Evolutionary conservation across 805 yeast species (phyloP).

Genomic region (Saturnispora sanitii): DNA sequence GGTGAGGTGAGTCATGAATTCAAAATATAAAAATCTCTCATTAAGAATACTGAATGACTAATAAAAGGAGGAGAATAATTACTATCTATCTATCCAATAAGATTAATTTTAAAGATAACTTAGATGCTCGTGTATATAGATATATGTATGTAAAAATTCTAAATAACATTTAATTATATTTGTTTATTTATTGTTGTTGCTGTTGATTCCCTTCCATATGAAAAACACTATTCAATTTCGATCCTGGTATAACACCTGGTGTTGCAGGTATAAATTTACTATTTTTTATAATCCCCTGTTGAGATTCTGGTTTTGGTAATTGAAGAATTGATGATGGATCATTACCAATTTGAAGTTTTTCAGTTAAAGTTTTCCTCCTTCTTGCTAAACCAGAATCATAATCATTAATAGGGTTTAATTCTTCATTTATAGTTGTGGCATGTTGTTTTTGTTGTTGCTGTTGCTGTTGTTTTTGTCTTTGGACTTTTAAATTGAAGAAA

Average conservation of each 20-base stretch:
- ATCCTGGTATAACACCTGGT: slow-evolving; percentile 15
- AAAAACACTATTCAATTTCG: slow-evolving; percentile 11
- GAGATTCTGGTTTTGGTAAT: neutral
- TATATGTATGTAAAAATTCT: too few relatives aligned
- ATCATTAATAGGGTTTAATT: neutral
- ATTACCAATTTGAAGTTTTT: slow-evolving; percentile 5
- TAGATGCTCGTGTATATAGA: too few relatives aligned
- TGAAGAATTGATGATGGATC: neutral
- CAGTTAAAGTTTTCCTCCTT: slow-evolving; percentile 12
- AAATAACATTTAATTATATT: neutral
- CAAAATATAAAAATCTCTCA: too few relatives aligned
- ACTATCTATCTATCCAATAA: too few relatives aligned
- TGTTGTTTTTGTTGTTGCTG: neutral
- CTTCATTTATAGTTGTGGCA: neutral
- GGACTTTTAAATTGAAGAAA: neutral
- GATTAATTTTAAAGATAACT: too few relatives aligned
- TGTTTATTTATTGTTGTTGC: neutral
- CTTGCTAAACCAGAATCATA: slow-evolving; percentile 8
- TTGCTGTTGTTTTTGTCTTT: neutral
- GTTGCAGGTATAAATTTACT: slow-evolving; percentile 6
- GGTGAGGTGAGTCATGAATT: too few relatives aligned
- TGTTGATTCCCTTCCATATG: neutral
- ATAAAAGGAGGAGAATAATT: too few relatives aligned
- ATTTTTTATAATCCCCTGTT: neutral
- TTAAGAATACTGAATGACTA: too few relatives aligned